Conservation (phyloP, 176 grass and related monocot species). For the Oryza officinalis region DNA sequence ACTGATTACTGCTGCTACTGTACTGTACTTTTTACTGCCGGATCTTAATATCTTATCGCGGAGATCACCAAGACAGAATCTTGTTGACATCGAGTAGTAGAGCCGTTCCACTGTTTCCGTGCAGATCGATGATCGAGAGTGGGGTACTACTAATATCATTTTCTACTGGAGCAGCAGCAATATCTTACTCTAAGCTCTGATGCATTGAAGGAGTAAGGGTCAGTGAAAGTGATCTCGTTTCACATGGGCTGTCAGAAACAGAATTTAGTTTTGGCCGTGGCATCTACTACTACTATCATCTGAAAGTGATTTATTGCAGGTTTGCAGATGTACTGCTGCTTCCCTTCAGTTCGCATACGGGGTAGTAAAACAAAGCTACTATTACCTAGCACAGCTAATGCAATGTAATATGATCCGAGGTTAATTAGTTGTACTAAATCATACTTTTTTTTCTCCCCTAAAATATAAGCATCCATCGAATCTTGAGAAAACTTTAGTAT, state of each 20-base stretch:
- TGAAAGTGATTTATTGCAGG: neutral
- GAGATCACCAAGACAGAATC: neutral
- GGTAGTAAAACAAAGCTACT: too few relatives aligned
- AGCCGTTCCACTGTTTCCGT: slow-evolving; percentile 3
- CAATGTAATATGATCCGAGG: too few relatives aligned
- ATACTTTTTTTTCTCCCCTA: too few relatives aligned
- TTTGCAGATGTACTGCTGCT: neutral
- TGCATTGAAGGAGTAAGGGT: neutral
- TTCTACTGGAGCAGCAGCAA: neutral
- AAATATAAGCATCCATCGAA: too few relatives aligned
- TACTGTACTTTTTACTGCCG: neutral
- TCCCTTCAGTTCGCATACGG: neutral
- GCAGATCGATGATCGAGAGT: neutral
- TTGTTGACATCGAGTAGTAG: neutral
- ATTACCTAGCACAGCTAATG: too few relatives aligned
- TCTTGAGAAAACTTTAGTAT: too few relatives aligned
- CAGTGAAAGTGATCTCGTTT: slow-evolving; percentile 1
- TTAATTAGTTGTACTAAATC: too few relatives aligned
- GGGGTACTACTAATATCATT: neutral
- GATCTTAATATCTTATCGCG: neutral
- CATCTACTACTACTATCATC: neutral
- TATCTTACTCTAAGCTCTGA: neutral
- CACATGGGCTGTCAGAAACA: slow-evolving; percentile 34
- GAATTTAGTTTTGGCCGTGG: neutral
- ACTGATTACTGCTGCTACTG: neutral